Base-by-base conservation (phyloP, 257 asterid species). In the Solanum paucissectum region DNA sequence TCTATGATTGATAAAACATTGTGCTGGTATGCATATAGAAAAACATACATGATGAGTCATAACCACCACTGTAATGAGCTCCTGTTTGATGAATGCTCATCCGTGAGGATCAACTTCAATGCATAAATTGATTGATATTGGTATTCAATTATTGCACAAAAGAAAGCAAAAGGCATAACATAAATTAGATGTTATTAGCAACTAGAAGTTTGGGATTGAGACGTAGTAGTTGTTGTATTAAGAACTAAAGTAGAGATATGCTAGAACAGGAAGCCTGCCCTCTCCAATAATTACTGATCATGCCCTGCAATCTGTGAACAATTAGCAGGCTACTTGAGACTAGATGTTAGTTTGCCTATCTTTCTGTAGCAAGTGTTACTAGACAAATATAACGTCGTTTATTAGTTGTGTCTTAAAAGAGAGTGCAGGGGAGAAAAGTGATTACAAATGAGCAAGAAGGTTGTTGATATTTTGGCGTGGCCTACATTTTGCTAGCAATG, bases 401-500 rank as follows among this genome's bases (percentile, higher is more conserved):
- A 1, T 74, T 75, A 37, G 29, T 23, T 37, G 9, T 37, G 55
- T 75, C 25, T 37, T 0, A 11, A 75, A 37, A 66, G 34, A 75
- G 33, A 75, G 6, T 52, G 62, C 64, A 55, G 64, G n/a, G 64
- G 49, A 42, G 49, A 42, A 42, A 0, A 3, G 49, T 42, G 49
- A 46, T 49, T 82, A 49, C 69, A 82, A 6, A 13, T 82, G 42
- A 52, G 88, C 33, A 64, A 88, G 64, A 64, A 90, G 83, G 21
- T 73, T 60, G 34, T 18, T 21, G 13, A 88, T 86, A 44, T n/a
- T 72, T 2, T 42, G 89, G 87, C 90, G 90, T 14, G 88, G 71
- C 21, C 16, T 32, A 42, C 89, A 90, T 36, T 21, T 87, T 16
- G 89, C 83, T 58, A 69, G 29, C 55, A 90, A 76, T 7, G 92